phyloP scores from a whole-genome alignment of 1,284 basidiomycete genomes.

The Cutaneotrichosporon arboriforme region DNA sequence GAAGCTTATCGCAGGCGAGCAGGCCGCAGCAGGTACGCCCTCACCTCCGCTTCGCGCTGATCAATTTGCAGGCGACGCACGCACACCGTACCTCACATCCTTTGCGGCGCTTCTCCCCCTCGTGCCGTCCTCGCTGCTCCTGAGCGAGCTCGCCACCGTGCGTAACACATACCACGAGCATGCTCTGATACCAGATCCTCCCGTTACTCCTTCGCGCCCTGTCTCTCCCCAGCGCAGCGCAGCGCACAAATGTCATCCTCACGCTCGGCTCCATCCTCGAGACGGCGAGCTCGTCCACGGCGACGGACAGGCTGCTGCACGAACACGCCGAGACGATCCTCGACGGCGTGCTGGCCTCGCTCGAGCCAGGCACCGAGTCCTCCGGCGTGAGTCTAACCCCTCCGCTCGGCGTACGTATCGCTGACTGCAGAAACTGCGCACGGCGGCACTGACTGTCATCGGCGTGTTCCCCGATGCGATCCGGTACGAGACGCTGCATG shows the following conservation, averaged over 20 bases:
- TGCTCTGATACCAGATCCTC: constrained; percentile 58
- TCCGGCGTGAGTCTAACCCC: constrained; percentile 27
- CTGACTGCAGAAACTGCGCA: constrained; percentile 53
- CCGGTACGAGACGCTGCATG: constrained; percentile 71
- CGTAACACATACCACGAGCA: constrained; percentile 23
- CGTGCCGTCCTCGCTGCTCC: constrained; percentile 69
- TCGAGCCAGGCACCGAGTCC: constrained; percentile 21
- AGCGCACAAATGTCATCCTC: constrained; percentile 73
- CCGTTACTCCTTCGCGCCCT: constrained; percentile 83
- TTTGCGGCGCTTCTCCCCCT: constrained; percentile 75
- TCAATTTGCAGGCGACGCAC: neutral
- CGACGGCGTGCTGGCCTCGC: constrained; percentile 63
- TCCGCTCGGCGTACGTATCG: too few species aligned
- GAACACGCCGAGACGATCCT: constrained; percentile 67
- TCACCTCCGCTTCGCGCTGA: neutral
- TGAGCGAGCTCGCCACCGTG: constrained; percentile 62
- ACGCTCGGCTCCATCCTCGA: constrained; percentile 68
- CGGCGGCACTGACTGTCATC: constrained; percentile 68
- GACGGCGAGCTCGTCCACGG: constrained; percentile 51
- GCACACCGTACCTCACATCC: constrained; percentile 70
- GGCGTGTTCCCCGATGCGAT: constrained; percentile 65
- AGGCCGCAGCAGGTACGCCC: constrained; percentile 25
- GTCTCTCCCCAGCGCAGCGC: constrained; percentile 64
- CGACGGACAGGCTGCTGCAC: constrained; percentile 53
- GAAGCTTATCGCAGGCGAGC: constrained; percentile 60